Evolutionary conservation across 805 yeast genomes (phyloP).

Genomic region (Sporopachydermia lactativora): DNA sequence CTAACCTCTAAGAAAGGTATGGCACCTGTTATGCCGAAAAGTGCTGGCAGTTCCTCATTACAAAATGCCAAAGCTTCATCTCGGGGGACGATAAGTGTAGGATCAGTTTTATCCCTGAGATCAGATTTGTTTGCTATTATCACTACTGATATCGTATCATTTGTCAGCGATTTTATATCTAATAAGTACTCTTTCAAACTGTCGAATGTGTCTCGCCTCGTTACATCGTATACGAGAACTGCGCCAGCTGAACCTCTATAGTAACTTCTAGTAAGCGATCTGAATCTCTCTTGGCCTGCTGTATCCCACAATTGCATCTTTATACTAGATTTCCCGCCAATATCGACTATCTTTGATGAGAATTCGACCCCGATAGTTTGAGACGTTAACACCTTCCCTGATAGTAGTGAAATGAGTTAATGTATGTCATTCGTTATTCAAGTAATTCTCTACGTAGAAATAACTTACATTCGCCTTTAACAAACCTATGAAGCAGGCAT

Average conservation of each 20-base stretch:
- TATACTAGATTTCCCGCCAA: conserved; percentile 13
- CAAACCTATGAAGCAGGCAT: conserved; percentile 28
- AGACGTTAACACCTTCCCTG: conserved; percentile 19
- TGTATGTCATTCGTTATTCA: neutral
- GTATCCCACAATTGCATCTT: conserved; percentile 19
- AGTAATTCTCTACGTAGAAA: neutral
- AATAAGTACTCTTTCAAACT: conserved; percentile 18
- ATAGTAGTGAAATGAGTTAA: neutral
- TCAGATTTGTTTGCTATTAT: conserved; percentile 25
- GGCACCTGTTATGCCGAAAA: conserved; percentile 12
- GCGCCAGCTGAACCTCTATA: conserved; percentile 26
- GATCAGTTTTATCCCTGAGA: conserved; percentile 14
- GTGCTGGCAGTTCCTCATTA: conserved; percentile 12
- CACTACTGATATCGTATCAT: conserved; percentile 16
- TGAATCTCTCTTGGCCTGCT: conserved; percentile 25
- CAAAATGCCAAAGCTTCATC: conserved; percentile 23
- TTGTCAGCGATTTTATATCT: conserved; percentile 19
- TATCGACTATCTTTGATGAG: conserved; percentile 21
- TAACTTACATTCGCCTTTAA: conserved; percentile 19
- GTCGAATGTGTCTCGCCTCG: conserved; percentile 14
- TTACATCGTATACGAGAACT: conserved; percentile 21
- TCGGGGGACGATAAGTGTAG: conserved; percentile 17
- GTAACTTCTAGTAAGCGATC: conserved; percentile 24
- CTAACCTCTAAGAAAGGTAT: conserved; percentile 26
- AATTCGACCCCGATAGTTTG: conserved; percentile 27